A percentile compares a stretch with the other conserved stretches of the same genome.
Conservation (phyloP, 495 filamentous ascomycete species). For the Recurvomyces mirabilis region DNA sequence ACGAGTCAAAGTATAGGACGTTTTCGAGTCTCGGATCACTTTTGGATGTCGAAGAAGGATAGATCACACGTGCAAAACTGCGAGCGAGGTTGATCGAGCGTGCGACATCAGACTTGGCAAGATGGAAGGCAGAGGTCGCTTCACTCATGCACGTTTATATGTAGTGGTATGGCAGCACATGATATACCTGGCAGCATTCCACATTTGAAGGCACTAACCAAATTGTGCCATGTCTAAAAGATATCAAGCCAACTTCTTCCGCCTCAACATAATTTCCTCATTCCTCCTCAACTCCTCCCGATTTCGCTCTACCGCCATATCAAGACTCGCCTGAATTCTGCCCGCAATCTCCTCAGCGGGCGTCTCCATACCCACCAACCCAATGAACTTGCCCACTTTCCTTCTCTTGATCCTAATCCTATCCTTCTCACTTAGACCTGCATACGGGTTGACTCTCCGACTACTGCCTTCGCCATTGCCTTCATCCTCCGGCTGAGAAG, state of each 20-base stretch:
- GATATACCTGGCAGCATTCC: too few species aligned
- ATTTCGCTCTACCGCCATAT: constrained; percentile 15
- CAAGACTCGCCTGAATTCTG: constrained; percentile 24
- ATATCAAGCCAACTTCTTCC: constrained; percentile 17
- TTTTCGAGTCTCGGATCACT: too few species aligned
- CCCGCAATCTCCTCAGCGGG: constrained; percentile 28
- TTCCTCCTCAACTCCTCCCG: constrained; percentile 20
- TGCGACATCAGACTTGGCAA: too few species aligned
- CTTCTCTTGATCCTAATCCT: constrained; percentile 29
- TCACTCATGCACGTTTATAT: too few species aligned
- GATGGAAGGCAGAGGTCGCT: too few species aligned
- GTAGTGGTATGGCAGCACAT: too few species aligned
- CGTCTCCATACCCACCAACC: constrained; percentile 33
- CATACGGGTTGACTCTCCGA: constrained; percentile 7
- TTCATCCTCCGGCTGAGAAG: constrained; percentile 5
- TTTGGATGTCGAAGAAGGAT: too few species aligned
- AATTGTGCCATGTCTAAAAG: too few species aligned
- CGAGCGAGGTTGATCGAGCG: too few species aligned
- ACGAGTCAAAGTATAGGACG: too few species aligned
- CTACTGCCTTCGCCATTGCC: neutral
- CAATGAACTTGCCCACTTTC: constrained; percentile 35
- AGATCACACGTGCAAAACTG: too few species aligned
- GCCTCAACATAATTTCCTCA: constrained; percentile 20
- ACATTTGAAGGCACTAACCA: too few species aligned
- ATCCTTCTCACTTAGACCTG: constrained; percentile 18